phyloP scores from a whole-genome alignment of 2,329 filamentous ascomycete genomes.

The Pyricularia pennisetigena region DNA sequence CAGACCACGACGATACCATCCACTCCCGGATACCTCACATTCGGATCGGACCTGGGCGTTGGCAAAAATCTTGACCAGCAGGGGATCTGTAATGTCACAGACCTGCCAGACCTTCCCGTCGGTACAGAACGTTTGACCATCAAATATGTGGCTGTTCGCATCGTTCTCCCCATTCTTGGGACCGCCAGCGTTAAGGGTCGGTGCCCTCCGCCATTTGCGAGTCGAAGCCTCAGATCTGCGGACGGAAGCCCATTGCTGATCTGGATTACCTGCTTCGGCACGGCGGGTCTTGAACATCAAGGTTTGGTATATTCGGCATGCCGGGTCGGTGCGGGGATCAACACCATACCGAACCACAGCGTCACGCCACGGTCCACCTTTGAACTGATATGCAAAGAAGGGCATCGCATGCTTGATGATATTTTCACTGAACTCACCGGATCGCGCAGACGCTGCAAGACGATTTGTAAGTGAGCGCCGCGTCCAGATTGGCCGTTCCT shows the following conservation, averaged over 20 bases:
- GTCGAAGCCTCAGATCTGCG: constrained; percentile 22
- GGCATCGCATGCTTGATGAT: constrained; percentile 66
- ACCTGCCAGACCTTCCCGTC: constrained; percentile 93
- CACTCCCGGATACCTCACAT: constrained; percentile 55
- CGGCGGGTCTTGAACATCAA: constrained; percentile 70
- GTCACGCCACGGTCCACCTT: constrained; percentile 85
- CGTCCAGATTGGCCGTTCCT: constrained; percentile 75
- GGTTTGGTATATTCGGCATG: constrained; percentile 78
- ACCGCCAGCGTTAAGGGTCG: constrained; percentile 13
- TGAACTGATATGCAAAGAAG: constrained; percentile 86
- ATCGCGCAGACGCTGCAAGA: constrained; percentile 33
- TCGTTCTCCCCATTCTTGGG: constrained; percentile 5
- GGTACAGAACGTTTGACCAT: constrained; percentile 61
- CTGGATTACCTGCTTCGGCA: constrained; percentile 34
- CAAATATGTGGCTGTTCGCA: constrained; percentile 62
- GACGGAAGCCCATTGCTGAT: constrained; percentile 36
- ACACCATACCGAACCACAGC: constrained; percentile 76
- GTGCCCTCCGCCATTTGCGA: constrained; percentile 11
- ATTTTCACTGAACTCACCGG: constrained; percentile 33
- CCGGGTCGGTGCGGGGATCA: constrained; percentile 70
- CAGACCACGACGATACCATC: constrained; percentile 77
- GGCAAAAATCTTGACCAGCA: constrained; percentile 57
- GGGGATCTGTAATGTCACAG: constrained; percentile 79
- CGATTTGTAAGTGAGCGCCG: constrained; percentile 71
- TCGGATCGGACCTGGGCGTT: constrained; percentile 46